Conservation (phyloP, 306 rosid genomes). For the Casuarina cunninghamiana region DNA sequence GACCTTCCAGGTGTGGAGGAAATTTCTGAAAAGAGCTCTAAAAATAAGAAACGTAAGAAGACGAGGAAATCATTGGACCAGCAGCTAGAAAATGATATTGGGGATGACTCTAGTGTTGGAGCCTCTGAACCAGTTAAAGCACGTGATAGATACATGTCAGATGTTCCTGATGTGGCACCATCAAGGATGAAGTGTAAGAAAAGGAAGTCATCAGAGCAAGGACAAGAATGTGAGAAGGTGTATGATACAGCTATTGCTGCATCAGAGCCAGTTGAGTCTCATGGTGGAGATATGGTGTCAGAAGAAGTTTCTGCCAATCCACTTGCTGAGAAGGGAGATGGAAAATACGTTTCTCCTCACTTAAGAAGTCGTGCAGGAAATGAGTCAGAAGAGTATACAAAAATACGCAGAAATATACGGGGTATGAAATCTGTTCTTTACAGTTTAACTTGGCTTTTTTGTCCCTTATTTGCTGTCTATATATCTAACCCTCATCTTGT, state of each 20-base stretch:
- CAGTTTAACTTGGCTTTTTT: constrained; percentile 18
- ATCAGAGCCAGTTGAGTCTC: constrained; percentile 25
- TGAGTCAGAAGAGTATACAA: constrained; percentile 70
- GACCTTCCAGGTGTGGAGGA: constrained; percentile 23
- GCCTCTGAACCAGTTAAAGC: constrained; percentile 24
- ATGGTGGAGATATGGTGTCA: constrained; percentile 21
- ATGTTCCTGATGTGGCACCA: constrained; percentile 24
- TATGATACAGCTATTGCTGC: constrained; percentile 10
- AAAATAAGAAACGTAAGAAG: constrained; percentile 37
- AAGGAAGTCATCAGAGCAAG: constrained; percentile 34
- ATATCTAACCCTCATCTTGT: constrained; percentile 23
- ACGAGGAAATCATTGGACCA: constrained; percentile 25
- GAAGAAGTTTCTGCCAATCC: constrained; percentile 36
- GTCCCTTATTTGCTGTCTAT: neutral
- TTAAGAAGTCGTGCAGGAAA: constrained; percentile 64
- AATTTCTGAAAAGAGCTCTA: constrained; percentile 31
- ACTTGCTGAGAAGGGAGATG: constrained; percentile 29
- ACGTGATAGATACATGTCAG: constrained; percentile 25
- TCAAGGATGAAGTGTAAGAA: constrained; percentile 46
- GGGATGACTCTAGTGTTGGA: constrained; percentile 18
- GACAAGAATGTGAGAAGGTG: constrained; percentile 29
- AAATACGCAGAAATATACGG: constrained; percentile 61
- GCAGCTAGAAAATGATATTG: constrained; percentile 29
- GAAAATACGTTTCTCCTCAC: constrained; percentile 73
- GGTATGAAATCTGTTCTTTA: constrained; percentile 34